phyloP scores from a whole-genome alignment of 2,329 filamentous ascomycete genomes.

The Juglanconis oblonga region DNA sequence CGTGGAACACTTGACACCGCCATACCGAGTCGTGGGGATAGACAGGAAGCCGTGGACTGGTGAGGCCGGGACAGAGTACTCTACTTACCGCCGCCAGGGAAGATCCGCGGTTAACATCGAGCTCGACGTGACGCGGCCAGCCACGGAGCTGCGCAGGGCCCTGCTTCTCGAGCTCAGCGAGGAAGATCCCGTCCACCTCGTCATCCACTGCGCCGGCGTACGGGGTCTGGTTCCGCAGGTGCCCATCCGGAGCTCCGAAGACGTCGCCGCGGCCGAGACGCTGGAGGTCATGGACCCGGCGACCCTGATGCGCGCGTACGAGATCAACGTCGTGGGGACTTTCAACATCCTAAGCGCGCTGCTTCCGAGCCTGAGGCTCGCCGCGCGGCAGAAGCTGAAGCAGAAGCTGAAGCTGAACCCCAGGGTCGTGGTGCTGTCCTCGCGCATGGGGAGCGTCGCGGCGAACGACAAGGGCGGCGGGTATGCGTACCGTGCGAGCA shows the following conservation, averaged over 20 bases:
- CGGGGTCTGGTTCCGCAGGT: conserved; percentile 13
- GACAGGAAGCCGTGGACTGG: conserved; percentile 7
- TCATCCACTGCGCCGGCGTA: conserved; percentile 16
- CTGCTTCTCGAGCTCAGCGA: background rate
- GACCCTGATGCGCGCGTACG: conserved; percentile 11
- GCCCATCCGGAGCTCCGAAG: background rate
- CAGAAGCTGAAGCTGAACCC: too few species aligned
- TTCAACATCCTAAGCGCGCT: conserved; percentile 10
- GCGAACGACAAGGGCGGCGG: conserved; percentile 9
- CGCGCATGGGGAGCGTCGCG: conserved; percentile 12
- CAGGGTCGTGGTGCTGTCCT: conserved; percentile 7
- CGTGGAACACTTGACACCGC: background rate
- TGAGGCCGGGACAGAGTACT: background rate
- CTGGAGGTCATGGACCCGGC: conserved; percentile 11
- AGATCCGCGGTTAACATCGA: background rate
- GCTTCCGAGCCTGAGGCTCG: conserved; percentile 7
- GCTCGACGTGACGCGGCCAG: conserved; percentile 7
- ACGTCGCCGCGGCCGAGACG: conserved; percentile 13
- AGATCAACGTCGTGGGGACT: conserved; percentile 14
- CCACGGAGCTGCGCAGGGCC: background rate
- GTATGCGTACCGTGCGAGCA: conserved; percentile 17
- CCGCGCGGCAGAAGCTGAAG: background rate
- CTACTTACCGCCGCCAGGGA: background rate
- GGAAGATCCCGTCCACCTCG: background rate
- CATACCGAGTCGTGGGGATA: conserved; percentile 2